Evolutionary conservation across 345 rosid genomes (phyloP).

Genomic region (Syzygium jambos): DNA sequence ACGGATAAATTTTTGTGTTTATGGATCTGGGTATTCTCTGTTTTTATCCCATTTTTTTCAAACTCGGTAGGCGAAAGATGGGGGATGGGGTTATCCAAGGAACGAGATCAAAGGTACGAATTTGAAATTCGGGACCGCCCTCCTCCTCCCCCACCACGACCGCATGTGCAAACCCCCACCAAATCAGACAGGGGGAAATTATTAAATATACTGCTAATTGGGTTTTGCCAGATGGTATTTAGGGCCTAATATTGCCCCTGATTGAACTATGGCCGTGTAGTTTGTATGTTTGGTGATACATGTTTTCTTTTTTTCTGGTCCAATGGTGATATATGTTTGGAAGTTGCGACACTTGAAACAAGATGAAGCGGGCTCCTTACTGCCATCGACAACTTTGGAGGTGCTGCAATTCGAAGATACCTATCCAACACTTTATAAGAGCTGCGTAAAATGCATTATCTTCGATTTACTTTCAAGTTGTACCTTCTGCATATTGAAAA

Average conservation of each 20-base stretch:
- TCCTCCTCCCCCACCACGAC: not conserved
- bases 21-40: not conserved
- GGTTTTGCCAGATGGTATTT: not conserved
- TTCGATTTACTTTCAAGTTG: not conserved
- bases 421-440: not conserved
- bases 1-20: not conserved
- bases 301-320: too few relatives aligned
- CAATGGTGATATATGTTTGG: too few relatives aligned
- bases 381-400: not conserved
- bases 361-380: fast-evolving
- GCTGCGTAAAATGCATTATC: fast-evolving
- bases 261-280: not conserved
- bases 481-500: not conserved
- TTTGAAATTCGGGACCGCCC: not conserved
- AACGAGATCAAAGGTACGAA: not conserved
- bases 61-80: not conserved
- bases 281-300: not conserved
- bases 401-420: not conserved
- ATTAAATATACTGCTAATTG: not conserved
- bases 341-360: not conserved
- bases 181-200: fast-evolving
- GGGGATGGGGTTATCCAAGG: not conserved
- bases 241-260: not conserved
- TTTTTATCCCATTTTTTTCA: not conserved
- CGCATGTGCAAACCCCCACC: not conserved